A percentile compares a stretch with the other conserved stretches of the same genome.
phyloP scores from a whole-genome alignment of 352 stramenopile genomes.

The Globisporangium carolinianum region DNA sequence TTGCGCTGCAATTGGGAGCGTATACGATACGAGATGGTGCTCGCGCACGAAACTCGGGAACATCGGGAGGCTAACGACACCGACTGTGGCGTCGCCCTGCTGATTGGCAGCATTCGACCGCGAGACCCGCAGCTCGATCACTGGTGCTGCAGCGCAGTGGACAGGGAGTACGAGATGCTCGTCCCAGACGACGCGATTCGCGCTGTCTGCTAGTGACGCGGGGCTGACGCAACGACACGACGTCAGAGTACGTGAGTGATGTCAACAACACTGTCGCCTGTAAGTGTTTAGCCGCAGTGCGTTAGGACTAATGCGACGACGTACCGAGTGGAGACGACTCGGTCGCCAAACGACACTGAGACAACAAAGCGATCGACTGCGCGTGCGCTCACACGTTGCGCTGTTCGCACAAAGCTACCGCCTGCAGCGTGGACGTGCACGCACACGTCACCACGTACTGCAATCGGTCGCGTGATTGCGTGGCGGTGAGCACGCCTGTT shows the following conservation, averaged over 20 bases:
- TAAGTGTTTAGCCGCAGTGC: too few relatives aligned
- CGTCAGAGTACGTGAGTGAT: too few relatives aligned
- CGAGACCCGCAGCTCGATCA: constrained; percentile 19
- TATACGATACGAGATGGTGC: constrained; percentile 22
- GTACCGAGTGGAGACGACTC: constrained; percentile 4
- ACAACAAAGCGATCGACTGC: constrained; percentile 1
- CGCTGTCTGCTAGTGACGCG: background rate
- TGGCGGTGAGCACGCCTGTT: too few relatives aligned
- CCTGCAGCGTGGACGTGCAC: constrained; percentile 1
- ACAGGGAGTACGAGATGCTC: constrained; percentile 23
- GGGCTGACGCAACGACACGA: background rate
- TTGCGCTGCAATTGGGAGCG: constrained; percentile 17
- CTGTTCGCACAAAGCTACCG: constrained; percentile 4
- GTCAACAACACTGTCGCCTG: too few relatives aligned
- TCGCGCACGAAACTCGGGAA: constrained; percentile 17
- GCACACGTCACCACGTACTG: constrained; percentile 4
- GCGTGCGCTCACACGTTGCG: background rate
- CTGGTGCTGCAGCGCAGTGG: constrained; percentile 5
- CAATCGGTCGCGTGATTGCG: background rate
- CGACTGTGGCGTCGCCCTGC: constrained; percentile 4
- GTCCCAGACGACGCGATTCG: constrained; percentile 21
- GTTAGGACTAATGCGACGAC: background rate
- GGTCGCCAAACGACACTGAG: background rate
- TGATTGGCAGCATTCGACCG: background rate
- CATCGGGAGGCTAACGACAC: constrained; percentile 20